A percentile compares a stretch with the other conserved stretches of the same genome.
phyloP scores from a whole-genome alignment of 495 filamentous ascomycete species.

The Rostrohypoxylon terebratum region DNA sequence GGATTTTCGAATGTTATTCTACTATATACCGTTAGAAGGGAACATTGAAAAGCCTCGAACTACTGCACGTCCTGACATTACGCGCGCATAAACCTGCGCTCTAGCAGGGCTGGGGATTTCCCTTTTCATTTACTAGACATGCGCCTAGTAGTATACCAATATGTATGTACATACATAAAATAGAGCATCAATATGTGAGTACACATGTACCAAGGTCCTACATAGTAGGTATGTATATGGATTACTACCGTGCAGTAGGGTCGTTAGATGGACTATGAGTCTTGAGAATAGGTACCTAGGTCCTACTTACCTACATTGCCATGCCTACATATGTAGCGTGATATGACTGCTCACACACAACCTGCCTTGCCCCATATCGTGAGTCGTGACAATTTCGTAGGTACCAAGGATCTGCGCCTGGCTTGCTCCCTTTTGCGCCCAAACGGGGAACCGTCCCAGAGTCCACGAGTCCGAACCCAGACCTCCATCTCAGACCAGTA shows the following conservation, averaged over 20 bases:
- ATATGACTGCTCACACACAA: conserved; percentile 2
- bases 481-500: conserved; percentile 1
- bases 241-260: conserved; percentile 25
- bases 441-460: conserved; percentile 30
- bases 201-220: too few species aligned
- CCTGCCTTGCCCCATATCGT: conserved; percentile 33
- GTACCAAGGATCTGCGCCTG: conserved; percentile 42
- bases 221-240: background rate
- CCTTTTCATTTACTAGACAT: background rate
- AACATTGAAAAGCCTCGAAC: conserved; percentile 14
- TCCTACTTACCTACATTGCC: background rate
- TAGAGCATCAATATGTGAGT: too few species aligned
- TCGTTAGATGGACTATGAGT: conserved; percentile 19
- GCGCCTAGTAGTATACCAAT: background rate
- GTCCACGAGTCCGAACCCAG: conserved; percentile 18
- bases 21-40: background rate
- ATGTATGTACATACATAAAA: background rate
- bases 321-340: conserved; percentile 19
- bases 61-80: conserved; percentile 21
- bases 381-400: conserved; percentile 36
- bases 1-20: conserved; percentile 2
- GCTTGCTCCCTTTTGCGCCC: conserved; percentile 35
- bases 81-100: conserved; percentile 4
- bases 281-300: too few species aligned
- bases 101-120: conserved; percentile 11